phyloP scores from a whole-genome alignment of 495 filamentous ascomycete genomes.

The Chlorociboria aeruginascens region DNA sequence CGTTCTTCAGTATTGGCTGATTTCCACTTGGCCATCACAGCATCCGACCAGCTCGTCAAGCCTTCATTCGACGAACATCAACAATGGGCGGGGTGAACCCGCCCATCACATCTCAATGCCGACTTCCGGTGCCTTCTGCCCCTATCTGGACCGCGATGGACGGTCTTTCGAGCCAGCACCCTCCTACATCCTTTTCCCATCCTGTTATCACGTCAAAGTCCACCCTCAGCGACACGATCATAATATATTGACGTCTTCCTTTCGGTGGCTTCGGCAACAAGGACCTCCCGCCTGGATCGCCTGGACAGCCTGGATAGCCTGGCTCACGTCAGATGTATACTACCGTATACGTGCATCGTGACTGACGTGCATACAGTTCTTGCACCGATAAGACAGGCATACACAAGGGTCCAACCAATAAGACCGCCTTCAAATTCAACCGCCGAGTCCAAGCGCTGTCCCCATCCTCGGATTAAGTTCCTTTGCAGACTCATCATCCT shows the following conservation, averaged over 20 bases:
- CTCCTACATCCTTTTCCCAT: background rate
- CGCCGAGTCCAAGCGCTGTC: constrained; percentile 6
- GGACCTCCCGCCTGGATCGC: too few relatives aligned
- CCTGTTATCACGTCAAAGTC: background rate
- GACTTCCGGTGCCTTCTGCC: too few relatives aligned
- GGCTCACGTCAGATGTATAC: constrained; percentile 7
- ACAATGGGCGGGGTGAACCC: too few relatives aligned
- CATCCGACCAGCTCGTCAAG: background rate
- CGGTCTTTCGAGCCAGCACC: too few relatives aligned
- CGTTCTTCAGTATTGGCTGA: constrained; percentile 7
- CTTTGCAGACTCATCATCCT: too few relatives aligned
- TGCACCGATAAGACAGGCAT: constrained; percentile 16
- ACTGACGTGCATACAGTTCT: constrained; percentile 8
- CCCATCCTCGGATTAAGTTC: background rate
- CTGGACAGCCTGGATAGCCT: too few relatives aligned
- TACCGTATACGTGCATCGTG: background rate
- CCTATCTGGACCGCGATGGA: too few relatives aligned
- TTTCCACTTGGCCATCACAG: constrained; percentile 1
- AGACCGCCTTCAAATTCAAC: constrained; percentile 4
- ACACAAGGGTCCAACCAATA: constrained; percentile 11
- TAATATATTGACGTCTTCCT: too few relatives aligned
- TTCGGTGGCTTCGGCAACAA: too few relatives aligned
- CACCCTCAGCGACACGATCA: background rate
- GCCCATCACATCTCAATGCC: too few relatives aligned
- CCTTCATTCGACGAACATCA: constrained; percentile 5